Base-by-base conservation (phyloP, 768 basidiomycete genomes). In the Pholiota molesta region DNA sequence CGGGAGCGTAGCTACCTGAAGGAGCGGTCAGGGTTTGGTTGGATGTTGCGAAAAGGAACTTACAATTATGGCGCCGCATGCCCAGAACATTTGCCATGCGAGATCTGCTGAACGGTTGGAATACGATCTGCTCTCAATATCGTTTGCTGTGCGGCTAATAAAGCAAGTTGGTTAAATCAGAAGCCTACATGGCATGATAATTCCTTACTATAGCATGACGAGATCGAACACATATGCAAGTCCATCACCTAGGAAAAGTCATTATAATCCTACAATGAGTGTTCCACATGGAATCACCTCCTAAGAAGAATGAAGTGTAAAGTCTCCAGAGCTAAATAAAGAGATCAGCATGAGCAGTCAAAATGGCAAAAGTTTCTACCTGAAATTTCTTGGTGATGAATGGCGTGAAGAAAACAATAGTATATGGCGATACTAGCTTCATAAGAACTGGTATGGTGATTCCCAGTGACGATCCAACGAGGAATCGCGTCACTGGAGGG, bases 401-500 rank as follows among this genome's bases (percentile, higher is more conserved):
- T 2, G 74, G 63, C 56, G 71, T 78, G 4, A 83, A 69, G 71
- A 88, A 95, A 0, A 91, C 14, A 60, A 91, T 47, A 31, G 72
- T 76, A 73, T 89, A 86, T 2, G 76, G 71, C 7, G 81, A 74
- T 23, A 92, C 67, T 2, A 91, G 59, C 13, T 83, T 75, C 66
- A 88, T 72, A 63, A 90, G 70, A 28, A 83, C 76, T 0, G 91
- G 82, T 1, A 88, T 21, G 0, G 92, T 85, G 40, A 92, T 77
- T 0, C 75, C 85, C 2, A 91, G 69, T 1, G 86, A 83, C 1
- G 91, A 89, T 21, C 75, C 77, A 60, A 84, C 80, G 6, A 92
- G 72, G 59, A 88, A 86, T 33, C 94, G 86, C 5, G 94, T 94
- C 39, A 95, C 88, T 35, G 90, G 89, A 0, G 94, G 93, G 1